Conservation (phyloP, 2,329 filamentous ascomycete species). For the Sclerotinia spermophila region DNA sequence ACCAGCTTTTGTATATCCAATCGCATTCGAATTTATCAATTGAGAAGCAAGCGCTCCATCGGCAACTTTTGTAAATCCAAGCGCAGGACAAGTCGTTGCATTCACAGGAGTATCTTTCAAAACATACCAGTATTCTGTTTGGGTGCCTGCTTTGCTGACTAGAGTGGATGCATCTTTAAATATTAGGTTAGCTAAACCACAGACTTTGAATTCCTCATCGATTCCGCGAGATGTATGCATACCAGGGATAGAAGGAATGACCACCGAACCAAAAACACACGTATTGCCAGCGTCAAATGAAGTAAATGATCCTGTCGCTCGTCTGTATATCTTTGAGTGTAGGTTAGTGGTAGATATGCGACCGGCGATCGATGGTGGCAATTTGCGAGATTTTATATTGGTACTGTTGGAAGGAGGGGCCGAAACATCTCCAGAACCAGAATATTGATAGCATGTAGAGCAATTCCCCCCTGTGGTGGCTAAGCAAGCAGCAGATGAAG, state of each 20-base stretch:
- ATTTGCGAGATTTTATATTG: neutral
- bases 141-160: neutral
- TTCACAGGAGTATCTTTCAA: neutral
- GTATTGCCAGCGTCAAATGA: neutral
- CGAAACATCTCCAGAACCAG: neutral
- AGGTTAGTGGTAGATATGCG: neutral
- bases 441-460: conserved; percentile 3
- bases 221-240: neutral
- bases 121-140: conserved; percentile 7
- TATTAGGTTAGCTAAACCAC: neutral
- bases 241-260: neutral
- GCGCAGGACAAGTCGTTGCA: neutral
- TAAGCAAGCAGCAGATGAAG: neutral
- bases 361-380: neutral
- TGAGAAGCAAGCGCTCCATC: conserved; percentile 5
- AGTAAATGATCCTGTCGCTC: neutral
- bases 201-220: neutral
- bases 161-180: conserved; percentile 1
- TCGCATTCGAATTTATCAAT: conserved; percentile 3
- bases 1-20: neutral
- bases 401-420: neutral
- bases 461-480: neutral
- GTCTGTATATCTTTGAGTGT: neutral
- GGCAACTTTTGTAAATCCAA: neutral
- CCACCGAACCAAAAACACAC: neutral